Percentiles rank a stretch among this genome's conserved stretches.
These are phyloP conservation scores for Inonotus obliquus DNA, from an alignment of 1,284 basidiomycete genomes.

Conservation along the genomic window DNA sequence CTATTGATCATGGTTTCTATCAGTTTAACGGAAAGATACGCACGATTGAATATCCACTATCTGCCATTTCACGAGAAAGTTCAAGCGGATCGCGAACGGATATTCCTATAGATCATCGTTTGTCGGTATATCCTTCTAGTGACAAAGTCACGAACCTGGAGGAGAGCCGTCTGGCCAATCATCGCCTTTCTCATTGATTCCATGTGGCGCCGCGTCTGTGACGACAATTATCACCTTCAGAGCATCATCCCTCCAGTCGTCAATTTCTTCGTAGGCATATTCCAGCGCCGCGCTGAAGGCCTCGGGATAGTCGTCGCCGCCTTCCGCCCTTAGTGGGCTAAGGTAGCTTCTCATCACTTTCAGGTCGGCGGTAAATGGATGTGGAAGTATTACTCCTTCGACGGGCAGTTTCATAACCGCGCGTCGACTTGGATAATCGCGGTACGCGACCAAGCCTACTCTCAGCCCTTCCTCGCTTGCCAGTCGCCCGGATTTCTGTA, in stretches of 20 bases:
- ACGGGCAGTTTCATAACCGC: background rate
- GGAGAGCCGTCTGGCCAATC: constrained; percentile 28
- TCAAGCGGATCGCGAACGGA: constrained; percentile 44
- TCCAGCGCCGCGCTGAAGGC: constrained; percentile 49
- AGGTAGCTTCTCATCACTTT: background rate
- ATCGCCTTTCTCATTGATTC: constrained; percentile 35
- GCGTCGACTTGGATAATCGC: background rate
- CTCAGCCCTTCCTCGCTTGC: background rate
- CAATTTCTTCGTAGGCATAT: constrained; percentile 37
- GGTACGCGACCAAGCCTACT: background rate
- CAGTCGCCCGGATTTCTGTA: background rate
- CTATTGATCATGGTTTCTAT: background rate
- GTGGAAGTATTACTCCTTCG: background rate
- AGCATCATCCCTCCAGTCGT: constrained; percentile 42
- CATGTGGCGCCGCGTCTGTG: constrained; percentile 59
- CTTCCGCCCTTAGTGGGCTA: background rate
- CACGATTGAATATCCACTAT: background rate
- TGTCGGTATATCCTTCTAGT: background rate
- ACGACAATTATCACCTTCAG: constrained; percentile 48
- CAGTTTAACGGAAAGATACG: background rate
- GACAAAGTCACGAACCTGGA: background rate
- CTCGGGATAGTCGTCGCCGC: background rate
- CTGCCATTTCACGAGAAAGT: constrained; percentile 45
- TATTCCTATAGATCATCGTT: background rate
- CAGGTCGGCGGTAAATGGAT: constrained; percentile 1